Percentiles rank a stretch among this genome's conserved stretches.
These are phyloP conservation scores for Odontarrhena argentea DNA, from an alignment of 345 rosid species.

Conservation along the genomic window DNA sequence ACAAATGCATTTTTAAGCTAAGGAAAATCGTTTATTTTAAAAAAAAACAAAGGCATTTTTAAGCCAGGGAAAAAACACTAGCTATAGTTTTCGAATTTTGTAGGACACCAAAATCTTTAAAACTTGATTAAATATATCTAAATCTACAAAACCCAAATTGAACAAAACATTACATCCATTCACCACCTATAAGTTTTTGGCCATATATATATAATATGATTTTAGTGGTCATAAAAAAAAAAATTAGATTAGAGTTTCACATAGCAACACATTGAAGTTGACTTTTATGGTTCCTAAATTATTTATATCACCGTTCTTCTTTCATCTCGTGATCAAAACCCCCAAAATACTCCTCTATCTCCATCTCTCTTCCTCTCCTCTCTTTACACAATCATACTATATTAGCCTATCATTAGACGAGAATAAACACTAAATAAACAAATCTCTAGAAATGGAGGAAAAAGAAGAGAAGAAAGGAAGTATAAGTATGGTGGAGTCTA, in stretches of 20 bases:
- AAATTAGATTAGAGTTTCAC: background rate
- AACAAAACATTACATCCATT: background rate
- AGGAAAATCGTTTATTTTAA: too few species aligned
- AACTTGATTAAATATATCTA: too few species aligned
- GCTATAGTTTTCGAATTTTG: too few species aligned
- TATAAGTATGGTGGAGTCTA: conserved; percentile 68
- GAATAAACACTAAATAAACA: conserved; percentile 17
- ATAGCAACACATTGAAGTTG: conserved; percentile 30
- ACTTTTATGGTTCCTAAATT: conserved; percentile 29
- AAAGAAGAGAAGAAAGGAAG: conserved; percentile 34
- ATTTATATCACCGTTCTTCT: conserved; percentile 35
- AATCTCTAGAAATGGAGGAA: conserved; percentile 26
- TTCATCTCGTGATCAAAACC: conserved; percentile 15
- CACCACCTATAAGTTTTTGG: background rate
- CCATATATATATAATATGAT: background rate
- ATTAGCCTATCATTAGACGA: conserved; percentile 22
- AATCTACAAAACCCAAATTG: too few species aligned
- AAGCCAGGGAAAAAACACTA: too few species aligned
- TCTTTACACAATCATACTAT: background rate
- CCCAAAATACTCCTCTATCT: conserved; percentile 15
- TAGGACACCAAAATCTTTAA: too few species aligned
- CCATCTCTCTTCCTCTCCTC: conserved; percentile 11
- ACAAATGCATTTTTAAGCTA: too few species aligned
- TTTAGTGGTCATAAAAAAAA: conserved; percentile 4
- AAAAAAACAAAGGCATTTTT: too few species aligned